A percentile compares a stretch with the other conserved stretches of the same genome.
These are phyloP conservation scores for Neolentinus lepideus DNA, from an alignment of 1,284 basidiomycete genomes.

Conservation along the genomic window DNA sequence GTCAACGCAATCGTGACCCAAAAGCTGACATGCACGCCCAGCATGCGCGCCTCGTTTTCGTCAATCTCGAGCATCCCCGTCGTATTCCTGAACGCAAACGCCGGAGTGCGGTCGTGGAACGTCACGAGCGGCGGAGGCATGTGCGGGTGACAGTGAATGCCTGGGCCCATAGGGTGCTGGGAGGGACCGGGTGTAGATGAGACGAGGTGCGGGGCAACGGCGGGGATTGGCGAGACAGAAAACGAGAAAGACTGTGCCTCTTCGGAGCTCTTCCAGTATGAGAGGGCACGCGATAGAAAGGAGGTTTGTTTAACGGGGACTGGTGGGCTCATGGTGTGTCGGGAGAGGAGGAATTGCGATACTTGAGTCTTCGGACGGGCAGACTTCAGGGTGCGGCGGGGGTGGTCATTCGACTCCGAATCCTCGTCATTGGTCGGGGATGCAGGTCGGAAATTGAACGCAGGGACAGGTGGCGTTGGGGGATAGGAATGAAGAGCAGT, in stretches of 20 bases:
- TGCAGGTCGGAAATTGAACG: conserved; percentile 31
- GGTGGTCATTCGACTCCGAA: conserved; percentile 6
- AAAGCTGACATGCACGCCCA: conserved; percentile 70
- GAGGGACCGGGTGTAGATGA: conserved; percentile 14
- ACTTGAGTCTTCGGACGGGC: conserved; percentile 24
- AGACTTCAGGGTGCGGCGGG: background rate
- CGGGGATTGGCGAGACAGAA: conserved; percentile 41
- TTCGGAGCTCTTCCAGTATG: conserved; percentile 43
- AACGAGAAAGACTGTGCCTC: conserved; percentile 61
- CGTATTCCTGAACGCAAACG: conserved; percentile 48
- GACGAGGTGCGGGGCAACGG: conserved; percentile 8
- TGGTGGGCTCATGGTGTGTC: conserved; percentile 27
- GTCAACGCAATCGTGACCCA: conserved; percentile 69
- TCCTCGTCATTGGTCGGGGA: conserved; percentile 34
- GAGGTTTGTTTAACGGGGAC: conserved; percentile 28
- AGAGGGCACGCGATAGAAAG: conserved; percentile 50
- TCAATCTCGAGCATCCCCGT: conserved; percentile 62
- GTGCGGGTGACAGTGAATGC: conserved; percentile 18
- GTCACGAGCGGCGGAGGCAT: conserved; percentile 38
- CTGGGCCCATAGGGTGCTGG: conserved; percentile 15
- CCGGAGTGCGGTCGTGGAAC: conserved; percentile 65
- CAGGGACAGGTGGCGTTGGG: conserved; percentile 45
- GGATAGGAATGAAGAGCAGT: conserved; percentile 55
- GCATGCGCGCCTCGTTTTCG: conserved; percentile 39
- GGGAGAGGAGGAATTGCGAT: conserved; percentile 56